Conservation (phyloP, 2,329 filamentous ascomycete genomes). For the Aspergillus fumigatiaffinis region DNA sequence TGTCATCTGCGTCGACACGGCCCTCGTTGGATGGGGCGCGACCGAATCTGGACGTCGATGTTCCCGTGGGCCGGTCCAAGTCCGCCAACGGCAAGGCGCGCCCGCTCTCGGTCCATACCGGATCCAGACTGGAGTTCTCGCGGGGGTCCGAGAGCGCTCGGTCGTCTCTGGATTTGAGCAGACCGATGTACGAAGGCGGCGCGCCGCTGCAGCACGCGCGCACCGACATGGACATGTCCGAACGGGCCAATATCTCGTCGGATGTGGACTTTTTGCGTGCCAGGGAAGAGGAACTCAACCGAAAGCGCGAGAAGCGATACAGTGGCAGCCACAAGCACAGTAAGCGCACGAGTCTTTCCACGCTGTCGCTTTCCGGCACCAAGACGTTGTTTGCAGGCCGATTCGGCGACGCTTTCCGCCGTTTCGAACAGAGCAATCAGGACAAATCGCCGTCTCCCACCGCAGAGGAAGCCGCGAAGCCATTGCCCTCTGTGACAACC, state of each 20-base stretch:
- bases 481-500: constrained; percentile 67
- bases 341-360: constrained; percentile 70
- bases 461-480: constrained; percentile 41
- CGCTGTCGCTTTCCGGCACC: constrained; percentile 65
- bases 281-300: constrained; percentile 63
- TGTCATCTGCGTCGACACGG: constrained; percentile 55
- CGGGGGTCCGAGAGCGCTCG: constrained; percentile 67
- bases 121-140: constrained; percentile 76
- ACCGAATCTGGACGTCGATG: constrained; percentile 61
- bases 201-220: constrained; percentile 31
- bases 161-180: constrained; percentile 32
- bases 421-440: constrained; percentile 65
- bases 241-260: constrained; percentile 61
- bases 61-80: constrained; percentile 55
- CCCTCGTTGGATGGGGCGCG: constrained; percentile 69
- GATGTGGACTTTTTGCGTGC: constrained; percentile 79
- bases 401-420: constrained; percentile 90
- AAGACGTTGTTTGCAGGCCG: constrained; percentile 82
- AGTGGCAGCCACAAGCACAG: constrained; percentile 58
- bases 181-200: constrained; percentile 34
- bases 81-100: constrained; percentile 65
- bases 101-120: constrained; percentile 78
- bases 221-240: constrained; percentile 31
- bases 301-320: constrained; percentile 52
- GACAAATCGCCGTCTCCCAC: constrained; percentile 36